Percentiles rank a stretch among this genome's conserved stretches.
These are phyloP conservation scores for Ustilago sp. DNA, from an alignment of 1,284 basidiomycete genomes.

Conservation along the genomic window DNA sequence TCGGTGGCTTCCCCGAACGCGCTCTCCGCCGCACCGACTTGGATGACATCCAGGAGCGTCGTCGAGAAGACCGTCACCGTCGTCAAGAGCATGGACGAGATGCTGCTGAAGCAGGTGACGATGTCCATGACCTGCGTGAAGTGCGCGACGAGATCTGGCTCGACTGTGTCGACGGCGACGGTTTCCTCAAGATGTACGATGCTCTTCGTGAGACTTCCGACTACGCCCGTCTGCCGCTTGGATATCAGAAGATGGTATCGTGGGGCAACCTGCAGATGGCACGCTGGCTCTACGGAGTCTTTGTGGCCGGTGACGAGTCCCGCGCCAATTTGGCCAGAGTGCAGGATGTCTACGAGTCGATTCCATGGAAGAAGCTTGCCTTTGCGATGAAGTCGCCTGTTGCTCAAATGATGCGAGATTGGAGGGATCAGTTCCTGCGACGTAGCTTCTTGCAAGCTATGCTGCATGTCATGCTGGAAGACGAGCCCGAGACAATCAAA, in stretches of 20 bases:
- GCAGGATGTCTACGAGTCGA: slow-evolving; percentile 55
- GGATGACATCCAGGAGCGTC: slow-evolving; percentile 59
- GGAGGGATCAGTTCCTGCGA: slow-evolving; percentile 59
- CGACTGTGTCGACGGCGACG: slow-evolving; percentile 65
- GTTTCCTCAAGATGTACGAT: slow-evolving; percentile 63
- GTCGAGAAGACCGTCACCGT: slow-evolving; percentile 55
- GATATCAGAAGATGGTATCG: slow-evolving; percentile 64
- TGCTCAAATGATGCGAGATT: slow-evolving; percentile 55
- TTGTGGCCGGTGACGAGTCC: slow-evolving; percentile 63
- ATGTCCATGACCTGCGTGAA: slow-evolving; percentile 62
- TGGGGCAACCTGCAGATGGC: slow-evolving; percentile 65
- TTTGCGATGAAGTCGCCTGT: slow-evolving; percentile 63
- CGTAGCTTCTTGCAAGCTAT: slow-evolving; percentile 57
- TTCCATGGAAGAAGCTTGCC: slow-evolving; percentile 65
- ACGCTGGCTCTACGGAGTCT: slow-evolving; percentile 63
- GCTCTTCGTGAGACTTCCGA: slow-evolving; percentile 53
- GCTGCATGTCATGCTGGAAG: slow-evolving; percentile 61
- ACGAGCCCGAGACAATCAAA: slow-evolving; percentile 62
- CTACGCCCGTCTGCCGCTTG: slow-evolving; percentile 57
- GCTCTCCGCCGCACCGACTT: slow-evolving; percentile 47
- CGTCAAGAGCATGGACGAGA: slow-evolving; percentile 60
- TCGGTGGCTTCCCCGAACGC: slow-evolving; percentile 59
- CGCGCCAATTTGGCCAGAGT: slow-evolving; percentile 60
- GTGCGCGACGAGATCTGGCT: slow-evolving; percentile 62
- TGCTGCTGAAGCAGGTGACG: slow-evolving; percentile 60